Evolutionary conservation across 73 alveolate species (phyloP), one percentile per base, ranked within the genome.

Genomic region (Paramecium caudatum): DNA sequence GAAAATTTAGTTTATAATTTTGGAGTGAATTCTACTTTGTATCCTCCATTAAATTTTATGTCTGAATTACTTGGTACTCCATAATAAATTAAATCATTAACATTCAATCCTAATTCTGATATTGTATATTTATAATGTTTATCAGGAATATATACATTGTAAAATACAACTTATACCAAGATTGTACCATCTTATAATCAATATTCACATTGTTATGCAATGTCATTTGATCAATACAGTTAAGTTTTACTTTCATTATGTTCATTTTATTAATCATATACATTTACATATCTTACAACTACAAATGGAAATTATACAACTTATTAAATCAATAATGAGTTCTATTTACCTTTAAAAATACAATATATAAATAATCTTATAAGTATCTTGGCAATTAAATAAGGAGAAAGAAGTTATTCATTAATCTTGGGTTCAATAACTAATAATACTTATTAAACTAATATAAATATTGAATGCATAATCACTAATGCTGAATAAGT

Each of bases 131-230:
- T n/a, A n/a, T n/a, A n/a, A n/a, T n/a, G n/a, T n/a, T n/a, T n/a
- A n/a, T n/a, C n/a, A n/a, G n/a, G n/a, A n/a, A n/a, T n/a, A n/a
- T n/a, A n/a, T n/a, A n/a, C n/a, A n/a, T n/a, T n/a, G n/a, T n/a
- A n/a, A n/a, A n/a, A n/a, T n/a, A n/a, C n/a, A n/a, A n/a, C n/a
- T n/a, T n/a, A n/a, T n/a, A n/a, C n/a, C n/a, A n/a, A n/a, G n/a
- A n/a, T n/a, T n/a, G n/a, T n/a, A n/a, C n/a, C n/a, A n/a, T n/a
- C n/a, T 55, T 8, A 55, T 6, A 27, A 55, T 55, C 30, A 23
- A 55, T 55, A 27, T 55, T 27, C 80, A 10, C 46, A 55, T 55
- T 55, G 80, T 23, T 55, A 43, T 37, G 21, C 80, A 55, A 2
- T 33, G 13, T 68, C 25, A 32, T 8, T 32, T 32, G 15, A 2